Evolutionary conservation across 1,284 basidiomycete species (phyloP).

Genomic region (Trichosporon inkin): DNA sequence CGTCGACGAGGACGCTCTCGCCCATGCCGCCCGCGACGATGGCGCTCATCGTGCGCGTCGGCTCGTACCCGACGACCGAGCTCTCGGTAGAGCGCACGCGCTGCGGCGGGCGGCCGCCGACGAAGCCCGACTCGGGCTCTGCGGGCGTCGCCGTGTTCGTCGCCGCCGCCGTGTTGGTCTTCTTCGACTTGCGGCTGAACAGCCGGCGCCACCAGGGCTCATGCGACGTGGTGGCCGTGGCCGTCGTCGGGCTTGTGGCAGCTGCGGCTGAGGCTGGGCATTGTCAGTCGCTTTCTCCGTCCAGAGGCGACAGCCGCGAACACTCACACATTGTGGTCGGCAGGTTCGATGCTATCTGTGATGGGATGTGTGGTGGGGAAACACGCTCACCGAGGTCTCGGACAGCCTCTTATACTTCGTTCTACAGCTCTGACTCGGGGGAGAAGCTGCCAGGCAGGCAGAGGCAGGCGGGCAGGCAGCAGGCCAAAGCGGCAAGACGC

Average conservation of each 20-base stretch:
- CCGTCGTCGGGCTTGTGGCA: background rate
- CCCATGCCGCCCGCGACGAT: constrained; percentile 5
- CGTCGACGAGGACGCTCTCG: constrained; percentile 80
- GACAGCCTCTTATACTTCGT: no score
- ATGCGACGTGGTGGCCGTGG: background rate
- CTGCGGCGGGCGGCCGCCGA: background rate
- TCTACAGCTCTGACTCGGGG: no score
- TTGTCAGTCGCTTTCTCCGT: background rate
- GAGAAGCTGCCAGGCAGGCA: no score
- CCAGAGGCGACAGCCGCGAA: background rate
- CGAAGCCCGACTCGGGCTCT: background rate
- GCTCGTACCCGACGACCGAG: background rate
- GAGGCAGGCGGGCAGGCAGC: no score
- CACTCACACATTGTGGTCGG: no score
- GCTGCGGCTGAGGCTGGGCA: background rate
- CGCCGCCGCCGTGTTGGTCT: background rate
- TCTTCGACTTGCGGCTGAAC: background rate
- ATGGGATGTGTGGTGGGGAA: no score
- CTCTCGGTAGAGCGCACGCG: constrained; percentile 1
- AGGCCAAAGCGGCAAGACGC: no score
- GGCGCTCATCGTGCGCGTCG: constrained; percentile 2
- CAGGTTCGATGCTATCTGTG: no score
- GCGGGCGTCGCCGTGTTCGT: background rate
- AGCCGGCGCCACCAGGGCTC: constrained; percentile 6
- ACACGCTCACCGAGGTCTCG: no score